Percentiles rank a stretch among this genome's conserved stretches.
phyloP scores from a whole-genome alignment of 331 rosid species.

The Dryas integrifolia region DNA sequence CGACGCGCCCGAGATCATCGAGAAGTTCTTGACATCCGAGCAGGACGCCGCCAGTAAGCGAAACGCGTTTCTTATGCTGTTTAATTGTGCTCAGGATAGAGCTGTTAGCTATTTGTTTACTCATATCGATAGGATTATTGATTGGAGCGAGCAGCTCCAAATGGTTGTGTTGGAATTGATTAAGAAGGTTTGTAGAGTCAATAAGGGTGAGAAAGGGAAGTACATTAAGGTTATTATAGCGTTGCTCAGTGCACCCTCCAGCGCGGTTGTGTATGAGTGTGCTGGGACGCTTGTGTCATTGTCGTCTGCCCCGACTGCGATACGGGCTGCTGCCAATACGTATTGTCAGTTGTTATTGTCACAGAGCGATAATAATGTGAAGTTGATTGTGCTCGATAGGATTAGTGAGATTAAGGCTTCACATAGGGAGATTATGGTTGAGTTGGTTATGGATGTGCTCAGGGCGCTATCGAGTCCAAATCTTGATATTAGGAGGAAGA shows the following conservation, averaged over 20 bases:
- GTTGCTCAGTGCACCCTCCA: conserved; percentile 59
- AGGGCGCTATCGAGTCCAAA: conserved; percentile 83
- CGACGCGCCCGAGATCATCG: conserved; percentile 81
- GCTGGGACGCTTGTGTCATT: conserved; percentile 87
- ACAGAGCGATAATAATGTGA: conserved; percentile 95
- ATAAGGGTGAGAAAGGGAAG: conserved; percentile 78
- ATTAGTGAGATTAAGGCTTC: conserved; percentile 69
- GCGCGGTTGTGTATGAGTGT: conserved; percentile 88
- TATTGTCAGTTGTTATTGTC: conserved; percentile 77
- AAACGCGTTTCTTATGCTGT: conserved; percentile 93
- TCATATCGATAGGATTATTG: conserved; percentile 61
- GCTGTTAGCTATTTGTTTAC: conserved; percentile 64
- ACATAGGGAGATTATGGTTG: conserved; percentile 86
- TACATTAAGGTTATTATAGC: conserved; percentile 82
- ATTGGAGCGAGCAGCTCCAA: conserved; percentile 92
- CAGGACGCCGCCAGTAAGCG: conserved; percentile 85
- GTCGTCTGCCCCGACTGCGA: conserved; percentile 92
- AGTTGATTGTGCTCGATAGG: conserved; percentile 84
- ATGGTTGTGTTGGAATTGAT: conserved; percentile 86
- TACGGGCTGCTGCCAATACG: conserved; percentile 79
- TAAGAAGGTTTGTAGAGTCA: conserved; percentile 77
- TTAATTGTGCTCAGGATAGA: conserved; percentile 81
- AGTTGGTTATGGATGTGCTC: conserved; percentile 92
- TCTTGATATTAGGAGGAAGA: conserved; percentile 82
- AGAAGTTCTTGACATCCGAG: conserved; percentile 66